A percentile compares a stretch with the other conserved stretches of the same genome.
phyloP scores from a whole-genome alignment of 1,284 basidiomycete species.

The Coniferiporia weirii region DNA sequence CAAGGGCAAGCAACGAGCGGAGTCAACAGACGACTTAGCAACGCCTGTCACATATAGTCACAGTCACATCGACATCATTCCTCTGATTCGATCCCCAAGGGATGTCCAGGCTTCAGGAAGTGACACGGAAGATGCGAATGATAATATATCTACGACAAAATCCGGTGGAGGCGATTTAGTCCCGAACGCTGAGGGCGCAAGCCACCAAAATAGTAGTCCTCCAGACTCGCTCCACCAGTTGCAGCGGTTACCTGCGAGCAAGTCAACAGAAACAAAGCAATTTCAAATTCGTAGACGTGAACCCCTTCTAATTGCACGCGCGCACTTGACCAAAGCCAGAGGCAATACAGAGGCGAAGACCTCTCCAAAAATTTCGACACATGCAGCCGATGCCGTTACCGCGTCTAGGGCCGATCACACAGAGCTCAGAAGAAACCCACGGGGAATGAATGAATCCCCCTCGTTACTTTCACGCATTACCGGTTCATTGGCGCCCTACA shows the following conservation, averaged over 20 bases:
- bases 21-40: not conserved
- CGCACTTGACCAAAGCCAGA: conserved; percentile 9
- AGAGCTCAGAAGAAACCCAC: not conserved
- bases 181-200: not conserved
- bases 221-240: not conserved
- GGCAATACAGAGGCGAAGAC: not conserved
- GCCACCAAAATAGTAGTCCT: not conserved
- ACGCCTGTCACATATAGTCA: not conserved
- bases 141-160: not conserved
- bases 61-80: not conserved
- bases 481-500: not conserved
- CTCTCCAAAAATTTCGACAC: not conserved
- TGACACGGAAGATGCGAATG: not conserved
- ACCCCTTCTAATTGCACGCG: conserved; percentile 11
- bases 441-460: not conserved
- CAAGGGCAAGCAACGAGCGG: conserved; percentile 1
- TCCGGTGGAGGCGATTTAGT: too few species aligned
- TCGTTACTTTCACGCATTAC: not conserved
- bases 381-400: not conserved
- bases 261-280: not conserved
- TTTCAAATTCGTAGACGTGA: conserved; percentile 9
- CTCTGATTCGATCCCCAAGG: not conserved
- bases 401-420: not conserved
- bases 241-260: not conserved
- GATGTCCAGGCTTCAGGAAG: not conserved